Base-by-base conservation (phyloP, 108 stramenopile genomes). In the Nannochloropsis salina region DNA sequence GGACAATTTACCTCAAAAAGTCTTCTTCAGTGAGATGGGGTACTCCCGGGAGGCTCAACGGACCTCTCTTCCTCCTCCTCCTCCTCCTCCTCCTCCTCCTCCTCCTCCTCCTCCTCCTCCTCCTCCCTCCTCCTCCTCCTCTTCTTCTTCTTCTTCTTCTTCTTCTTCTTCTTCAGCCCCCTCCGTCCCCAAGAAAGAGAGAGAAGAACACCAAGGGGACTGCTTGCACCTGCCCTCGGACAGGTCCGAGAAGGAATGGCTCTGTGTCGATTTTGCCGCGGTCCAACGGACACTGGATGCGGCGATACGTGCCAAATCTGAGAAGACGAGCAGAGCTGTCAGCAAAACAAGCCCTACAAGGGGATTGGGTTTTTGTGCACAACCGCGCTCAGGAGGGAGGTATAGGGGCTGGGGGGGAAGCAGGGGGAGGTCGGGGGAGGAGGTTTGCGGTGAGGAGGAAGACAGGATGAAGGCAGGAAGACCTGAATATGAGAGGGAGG, bases 141-240 rank as follows among this genome's bases (percentile, higher is more conserved):
- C 61, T n/a, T 74, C 47, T 15, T 51, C 47, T 15, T 51, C 47
- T 10, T 12, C 3, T 8, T 15, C 61, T 74, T n/a, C 61, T 2
- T 74, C 61, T 4, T 74, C 61, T 15, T 15, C 15, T 74, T 15
- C 61, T 6, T 15, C 61, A 31, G 31, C 0, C 31, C 31, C 31
- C 31, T 31, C 31, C 31, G 31, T 1, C 31, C 1, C 31, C 31
- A 31, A 31, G 31, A 31, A 31, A 31, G 31, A 31, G 31, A 31
- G 31, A 31, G 31, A 74, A n/a, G 15, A 6, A 74, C 61, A 74
- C n/a, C 61, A 4, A 74, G 61, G 61, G 61, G 61, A 74, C 61
- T 74, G 61, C n/a, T n/a, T 74, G n/a, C 61, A 74, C 61, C 61
- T 74, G 20, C 61, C 61, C n/a, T 74, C 61, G n/a, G 61, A 74